Percentiles rank a stretch among this genome's conserved stretches.
These are phyloP conservation scores for Penicillium lagena DNA, from an alignment of 495 filamentous ascomycete genomes.

Conservation along the genomic window DNA sequence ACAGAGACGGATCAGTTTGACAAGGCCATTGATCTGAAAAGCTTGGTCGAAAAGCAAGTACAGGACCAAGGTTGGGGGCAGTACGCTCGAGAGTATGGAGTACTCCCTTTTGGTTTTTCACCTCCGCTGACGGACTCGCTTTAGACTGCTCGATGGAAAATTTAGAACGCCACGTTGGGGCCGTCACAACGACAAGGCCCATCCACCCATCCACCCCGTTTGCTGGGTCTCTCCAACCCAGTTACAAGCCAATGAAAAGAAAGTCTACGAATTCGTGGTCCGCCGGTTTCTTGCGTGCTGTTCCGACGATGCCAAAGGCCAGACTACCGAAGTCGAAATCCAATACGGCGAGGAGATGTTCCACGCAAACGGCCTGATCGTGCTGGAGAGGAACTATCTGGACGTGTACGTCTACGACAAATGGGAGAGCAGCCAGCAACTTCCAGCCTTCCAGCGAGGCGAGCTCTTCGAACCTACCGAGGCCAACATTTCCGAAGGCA, in stretches of 20 bases:
- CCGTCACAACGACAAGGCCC: conserved; percentile 87
- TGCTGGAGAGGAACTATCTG: conserved; percentile 84
- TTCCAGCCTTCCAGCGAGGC: conserved; percentile 69
- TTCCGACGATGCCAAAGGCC: conserved; percentile 85
- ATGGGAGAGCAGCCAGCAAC: conserved; percentile 80
- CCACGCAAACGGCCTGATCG: conserved; percentile 72
- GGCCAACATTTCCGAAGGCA: conserved; percentile 80
- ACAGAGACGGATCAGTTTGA: conserved; percentile 98
- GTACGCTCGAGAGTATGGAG: conserved; percentile 61
- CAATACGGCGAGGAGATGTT: conserved; percentile 80
- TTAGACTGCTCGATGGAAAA: conserved; percentile 63
- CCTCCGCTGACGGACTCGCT: conserved; percentile 4
- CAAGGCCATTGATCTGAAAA: conserved; percentile 75
- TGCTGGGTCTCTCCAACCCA: conserved; percentile 60
- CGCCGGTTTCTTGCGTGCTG: conserved; percentile 94
- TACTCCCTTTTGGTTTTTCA: neutral
- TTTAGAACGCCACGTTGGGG: conserved; percentile 80
- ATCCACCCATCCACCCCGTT: conserved; percentile 94
- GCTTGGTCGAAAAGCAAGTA: conserved; percentile 77
- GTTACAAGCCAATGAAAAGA: conserved; percentile 59
- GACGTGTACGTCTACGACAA: conserved; percentile 95
- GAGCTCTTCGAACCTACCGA: conserved; percentile 86
- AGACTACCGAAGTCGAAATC: conserved; percentile 77
- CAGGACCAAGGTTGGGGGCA: conserved; percentile 69
- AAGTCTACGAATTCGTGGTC: conserved; percentile 90